These are phyloP conservation scores for Spiraea crenata DNA, from an alignment of 331 rosid species.

Conservation along the genomic window DNA sequence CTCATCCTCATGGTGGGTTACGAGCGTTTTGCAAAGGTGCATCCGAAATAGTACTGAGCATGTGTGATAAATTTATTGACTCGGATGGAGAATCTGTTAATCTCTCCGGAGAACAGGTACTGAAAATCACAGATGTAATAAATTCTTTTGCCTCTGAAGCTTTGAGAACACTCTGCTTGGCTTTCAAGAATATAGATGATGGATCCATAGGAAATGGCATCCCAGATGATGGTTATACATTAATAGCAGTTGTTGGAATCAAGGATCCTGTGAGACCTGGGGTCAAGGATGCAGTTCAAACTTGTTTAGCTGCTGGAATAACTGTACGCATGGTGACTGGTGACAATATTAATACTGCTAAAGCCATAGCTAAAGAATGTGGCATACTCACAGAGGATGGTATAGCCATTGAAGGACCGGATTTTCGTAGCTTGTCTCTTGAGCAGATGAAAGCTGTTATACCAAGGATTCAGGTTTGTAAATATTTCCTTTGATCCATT, in stretches of 20 bases:
- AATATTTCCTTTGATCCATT: conserved; percentile 8
- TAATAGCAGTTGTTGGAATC: conserved; percentile 77
- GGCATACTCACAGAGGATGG: conserved; percentile 81
- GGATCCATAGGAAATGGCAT: conserved; percentile 25
- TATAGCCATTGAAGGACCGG: conserved; percentile 68
- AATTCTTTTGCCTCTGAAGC: conserved; percentile 80
- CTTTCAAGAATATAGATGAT: conserved; percentile 56
- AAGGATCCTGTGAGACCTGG: conserved; percentile 93
- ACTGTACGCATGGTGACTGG: conserved; percentile 94
- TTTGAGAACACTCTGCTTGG: conserved; percentile 90
- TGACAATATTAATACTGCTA: conserved; percentile 86
- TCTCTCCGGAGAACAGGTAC: conserved; percentile 49
- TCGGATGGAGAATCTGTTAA: conserved; percentile 51
- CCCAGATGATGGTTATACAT: conserved; percentile 71
- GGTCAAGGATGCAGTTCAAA: conserved; percentile 80
- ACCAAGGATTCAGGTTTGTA: conserved; percentile 75
- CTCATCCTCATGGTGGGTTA: conserved; percentile 54
- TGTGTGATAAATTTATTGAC: conserved; percentile 67
- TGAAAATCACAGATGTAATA: conserved; percentile 47
- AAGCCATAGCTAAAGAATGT: conserved; percentile 90
- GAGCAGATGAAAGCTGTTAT: conserved; percentile 59
- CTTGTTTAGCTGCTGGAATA: conserved; percentile 83
- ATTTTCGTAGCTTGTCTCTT: conserved; percentile 39
- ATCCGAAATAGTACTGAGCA: conserved; percentile 72
- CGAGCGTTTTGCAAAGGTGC: conserved; percentile 95